Base-by-base conservation (phyloP, 306 rosid species). In the Aeschynomene evenia region DNA sequence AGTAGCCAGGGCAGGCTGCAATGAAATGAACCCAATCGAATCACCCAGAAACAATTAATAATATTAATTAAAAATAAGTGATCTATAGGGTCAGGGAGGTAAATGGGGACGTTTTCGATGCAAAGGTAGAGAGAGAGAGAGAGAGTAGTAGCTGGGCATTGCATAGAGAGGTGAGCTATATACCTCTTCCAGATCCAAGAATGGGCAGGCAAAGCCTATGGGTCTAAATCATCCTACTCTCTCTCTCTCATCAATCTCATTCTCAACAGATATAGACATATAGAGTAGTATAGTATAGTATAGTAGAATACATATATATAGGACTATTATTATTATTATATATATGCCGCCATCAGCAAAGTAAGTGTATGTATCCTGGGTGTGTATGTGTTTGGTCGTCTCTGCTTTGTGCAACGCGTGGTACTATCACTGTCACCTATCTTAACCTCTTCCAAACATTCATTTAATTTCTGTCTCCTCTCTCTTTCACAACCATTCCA, bases 321-420 rank as follows among this genome's bases (percentile, higher is more conserved):
- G n/a, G n/a, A n/a, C n/a, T n/a, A n/a, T n/a, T n/a, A n/a, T n/a
- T n/a, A n/a, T n/a, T n/a, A n/a, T n/a, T n/a, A n/a, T n/a, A n/a
- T n/a, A n/a, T 29, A 21, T 75, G 82, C 77, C 59, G 80, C 80
- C 84, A 73, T 72, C 54, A 57, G 16, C 11, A 43, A 43, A n/a
- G n/a, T n/a, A n/a, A n/a, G n/a, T n/a, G n/a, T n/a, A n/a, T n/a
- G 7, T n/a, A 43, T 43, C 50, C 50, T 33, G 49, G 34, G 60
- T 68, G 81, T 50, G n/a, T n/a, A n/a, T n/a, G n/a, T n/a, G n/a
- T 73, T 61, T 68, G 78, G 78, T 78, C 78, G 45, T 77, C 73
- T 11, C 61, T 70, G 64, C 68, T 39, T 56, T 51, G 71, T 67
- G 76, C 81, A 73, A 84, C 69, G 85, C 89, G 80, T 82, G 89